Conservation (phyloP, 306 rosid genomes). For the Dryas alaskensis region DNA sequence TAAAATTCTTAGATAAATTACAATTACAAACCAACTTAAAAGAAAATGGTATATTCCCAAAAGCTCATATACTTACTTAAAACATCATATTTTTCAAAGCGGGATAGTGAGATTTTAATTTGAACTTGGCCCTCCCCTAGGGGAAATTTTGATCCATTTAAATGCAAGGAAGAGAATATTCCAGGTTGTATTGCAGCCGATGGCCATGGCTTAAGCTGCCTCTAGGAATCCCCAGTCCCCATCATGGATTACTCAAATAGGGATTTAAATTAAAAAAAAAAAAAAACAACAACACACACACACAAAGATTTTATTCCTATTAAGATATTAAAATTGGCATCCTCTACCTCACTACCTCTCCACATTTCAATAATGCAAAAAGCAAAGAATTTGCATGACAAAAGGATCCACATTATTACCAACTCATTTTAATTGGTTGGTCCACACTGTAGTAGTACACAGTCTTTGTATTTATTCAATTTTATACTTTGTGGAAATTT, state of each 20-base stretch:
- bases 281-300: constrained; percentile 14
- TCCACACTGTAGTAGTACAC: constrained; percentile 30
- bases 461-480: not conserved
- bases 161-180: constrained; percentile 38
- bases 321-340: constrained; percentile 36
- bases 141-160: not conserved
- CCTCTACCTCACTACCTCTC: constrained; percentile 27
- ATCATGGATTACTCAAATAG: constrained; percentile 21
- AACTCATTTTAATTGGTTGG: constrained; percentile 59
- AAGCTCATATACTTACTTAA: too few species aligned
- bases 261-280: not conserved
- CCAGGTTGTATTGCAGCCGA: constrained; percentile 24
- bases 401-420: constrained; percentile 39
- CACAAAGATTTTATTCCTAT: constrained; percentile 30
- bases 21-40: not conserved
- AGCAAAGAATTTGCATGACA: constrained; percentile 22
- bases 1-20: too few species aligned
- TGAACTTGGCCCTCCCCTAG: not conserved
- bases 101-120: not conserved
- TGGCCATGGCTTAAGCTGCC: constrained; percentile 30
- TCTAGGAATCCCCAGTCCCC: constrained; percentile 29
- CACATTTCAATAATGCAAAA: constrained; percentile 43
- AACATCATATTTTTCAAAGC: not conserved
- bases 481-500: constrained; percentile 26
- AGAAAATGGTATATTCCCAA: not conserved